Evolutionary conservation across 352 stramenopile genomes (phyloP).

Genomic region (Saprolegnia parasitica): DNA sequence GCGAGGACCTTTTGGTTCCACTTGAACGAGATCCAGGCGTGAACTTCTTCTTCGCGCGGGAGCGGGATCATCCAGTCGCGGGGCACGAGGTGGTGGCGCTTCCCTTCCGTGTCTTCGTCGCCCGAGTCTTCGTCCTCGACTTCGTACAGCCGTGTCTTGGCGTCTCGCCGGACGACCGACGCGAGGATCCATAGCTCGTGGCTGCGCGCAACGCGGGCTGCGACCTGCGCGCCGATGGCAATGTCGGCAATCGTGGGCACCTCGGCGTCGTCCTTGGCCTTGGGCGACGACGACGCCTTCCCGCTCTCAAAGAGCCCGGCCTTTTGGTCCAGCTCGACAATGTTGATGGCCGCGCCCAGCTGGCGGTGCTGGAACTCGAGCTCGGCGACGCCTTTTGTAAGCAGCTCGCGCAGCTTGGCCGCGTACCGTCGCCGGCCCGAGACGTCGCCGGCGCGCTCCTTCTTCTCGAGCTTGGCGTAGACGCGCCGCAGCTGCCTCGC

Average conservation of each 20-base stretch:
- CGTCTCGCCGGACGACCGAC: constrained; percentile 84
- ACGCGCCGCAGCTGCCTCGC: constrained; percentile 62
- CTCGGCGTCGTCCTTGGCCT: constrained; percentile 18
- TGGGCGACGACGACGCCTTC: constrained; percentile 30
- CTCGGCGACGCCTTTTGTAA: constrained; percentile 51
- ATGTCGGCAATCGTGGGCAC: constrained; percentile 37
- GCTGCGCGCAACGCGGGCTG: constrained; percentile 67
- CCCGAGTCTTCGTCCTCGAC: constrained; percentile 91
- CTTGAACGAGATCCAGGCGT: constrained; percentile 75
- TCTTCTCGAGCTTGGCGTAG: constrained; percentile 45
- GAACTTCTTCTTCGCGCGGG: constrained; percentile 62
- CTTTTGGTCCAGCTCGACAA: constrained; percentile 43
- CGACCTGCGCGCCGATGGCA: constrained; percentile 48
- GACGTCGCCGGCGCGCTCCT: constrained; percentile 22
- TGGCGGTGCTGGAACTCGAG: constrained; percentile 52
- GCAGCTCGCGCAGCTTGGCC: constrained; percentile 58
- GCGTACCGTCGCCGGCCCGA: constrained; percentile 41
- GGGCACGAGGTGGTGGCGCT: constrained; percentile 65
- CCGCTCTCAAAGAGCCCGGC: background rate
- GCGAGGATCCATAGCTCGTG: constrained; percentile 91
- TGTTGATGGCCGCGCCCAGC: constrained; percentile 45
- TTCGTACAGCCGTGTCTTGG: constrained; percentile 90
- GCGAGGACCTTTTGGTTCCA: constrained; percentile 94
- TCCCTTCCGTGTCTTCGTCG: constrained; percentile 59
- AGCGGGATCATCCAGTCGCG: constrained; percentile 85